Evolutionary conservation across 2,329 filamentous ascomycete species (phyloP).

Genomic region (Trichoderma lentiforme): DNA sequence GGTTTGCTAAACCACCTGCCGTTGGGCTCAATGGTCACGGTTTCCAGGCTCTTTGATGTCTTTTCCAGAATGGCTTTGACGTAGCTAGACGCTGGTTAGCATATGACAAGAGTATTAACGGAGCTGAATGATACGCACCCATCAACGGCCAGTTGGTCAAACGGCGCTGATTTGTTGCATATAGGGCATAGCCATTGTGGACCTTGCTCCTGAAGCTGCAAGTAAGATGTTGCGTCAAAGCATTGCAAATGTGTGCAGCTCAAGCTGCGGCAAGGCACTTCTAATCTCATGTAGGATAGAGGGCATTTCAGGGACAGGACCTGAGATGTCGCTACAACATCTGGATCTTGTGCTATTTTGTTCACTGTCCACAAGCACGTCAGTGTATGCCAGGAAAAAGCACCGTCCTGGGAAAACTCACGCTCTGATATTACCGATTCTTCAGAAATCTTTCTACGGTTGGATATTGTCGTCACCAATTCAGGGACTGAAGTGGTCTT

Average conservation of each 20-base stretch:
- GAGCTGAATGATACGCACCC: conserved; percentile 54
- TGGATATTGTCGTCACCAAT: conserved; percentile 65
- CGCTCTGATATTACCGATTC: conserved; percentile 79
- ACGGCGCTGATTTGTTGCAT: conserved; percentile 79
- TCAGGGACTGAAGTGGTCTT: conserved; percentile 67
- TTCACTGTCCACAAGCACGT: conserved; percentile 55
- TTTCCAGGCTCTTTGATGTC: conserved; percentile 69
- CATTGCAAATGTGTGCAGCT: conserved; percentile 88
- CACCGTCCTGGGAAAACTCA: conserved; percentile 44
- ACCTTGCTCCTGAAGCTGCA: conserved; percentile 92
- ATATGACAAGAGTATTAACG: background rate
- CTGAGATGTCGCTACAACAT: conserved; percentile 84
- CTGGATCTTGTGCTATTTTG: conserved; percentile 76
- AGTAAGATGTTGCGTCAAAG: conserved; percentile 88
- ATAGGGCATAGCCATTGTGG: conserved; percentile 96
- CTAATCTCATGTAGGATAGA: conserved; percentile 78
- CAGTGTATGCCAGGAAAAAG: background rate
- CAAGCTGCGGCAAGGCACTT: conserved; percentile 73
- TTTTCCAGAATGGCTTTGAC: conserved; percentile 80
- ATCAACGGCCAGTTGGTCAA: conserved; percentile 80
- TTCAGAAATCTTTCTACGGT: conserved; percentile 71
- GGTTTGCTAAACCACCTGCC: conserved; percentile 65
- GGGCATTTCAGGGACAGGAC: conserved; percentile 92
- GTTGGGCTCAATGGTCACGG: conserved; percentile 85
- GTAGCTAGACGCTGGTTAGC: conserved; percentile 53